Percentiles rank a stretch among this genome's conserved stretches.
Evolutionary conservation across 2,329 filamentous ascomycete genomes (phyloP).

Genomic region (Ophiostoma tasmaniense): DNA sequence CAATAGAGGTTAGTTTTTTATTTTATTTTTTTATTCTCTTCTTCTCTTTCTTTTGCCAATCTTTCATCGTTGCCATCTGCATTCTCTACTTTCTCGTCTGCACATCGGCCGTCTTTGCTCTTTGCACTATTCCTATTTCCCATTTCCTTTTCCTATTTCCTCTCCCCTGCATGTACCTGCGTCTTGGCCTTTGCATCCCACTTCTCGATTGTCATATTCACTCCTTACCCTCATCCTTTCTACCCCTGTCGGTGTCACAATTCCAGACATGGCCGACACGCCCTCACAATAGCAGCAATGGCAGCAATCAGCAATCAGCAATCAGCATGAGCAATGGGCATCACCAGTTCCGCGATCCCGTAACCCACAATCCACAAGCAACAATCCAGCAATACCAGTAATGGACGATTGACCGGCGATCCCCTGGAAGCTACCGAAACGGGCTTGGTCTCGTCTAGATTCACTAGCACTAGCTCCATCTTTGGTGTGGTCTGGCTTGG

Average conservation of each 20-base stretch:
- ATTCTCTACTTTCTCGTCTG: no score
- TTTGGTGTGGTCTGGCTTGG: background rate
- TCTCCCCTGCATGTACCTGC: background rate
- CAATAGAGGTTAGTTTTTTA: conserved; percentile 43
- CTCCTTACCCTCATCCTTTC: no score
- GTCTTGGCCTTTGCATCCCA: no score
- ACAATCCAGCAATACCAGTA: no score
- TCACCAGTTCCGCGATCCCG: no score
- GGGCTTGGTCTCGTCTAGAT: background rate
- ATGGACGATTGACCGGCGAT: background rate
- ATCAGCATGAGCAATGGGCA: no score
- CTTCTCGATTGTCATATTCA: no score
- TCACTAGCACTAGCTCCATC: background rate
- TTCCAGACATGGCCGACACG: no score
- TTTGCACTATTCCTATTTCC: background rate
- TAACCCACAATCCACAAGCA: no score
- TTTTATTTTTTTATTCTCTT: conserved; percentile 10
- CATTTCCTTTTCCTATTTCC: background rate
- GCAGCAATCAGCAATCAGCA: no score
- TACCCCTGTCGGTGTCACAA: no score
- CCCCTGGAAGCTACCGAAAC: background rate
- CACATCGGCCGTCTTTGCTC: background rate
- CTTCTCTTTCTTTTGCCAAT: conserved; percentile 6
- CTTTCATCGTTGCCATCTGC: background rate
- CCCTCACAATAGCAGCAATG: no score